Evolutionary conservation across 345 rosid species (phyloP), one percentile per base, ranked within the genome.

Genomic region (Populus euphratica): DNA sequence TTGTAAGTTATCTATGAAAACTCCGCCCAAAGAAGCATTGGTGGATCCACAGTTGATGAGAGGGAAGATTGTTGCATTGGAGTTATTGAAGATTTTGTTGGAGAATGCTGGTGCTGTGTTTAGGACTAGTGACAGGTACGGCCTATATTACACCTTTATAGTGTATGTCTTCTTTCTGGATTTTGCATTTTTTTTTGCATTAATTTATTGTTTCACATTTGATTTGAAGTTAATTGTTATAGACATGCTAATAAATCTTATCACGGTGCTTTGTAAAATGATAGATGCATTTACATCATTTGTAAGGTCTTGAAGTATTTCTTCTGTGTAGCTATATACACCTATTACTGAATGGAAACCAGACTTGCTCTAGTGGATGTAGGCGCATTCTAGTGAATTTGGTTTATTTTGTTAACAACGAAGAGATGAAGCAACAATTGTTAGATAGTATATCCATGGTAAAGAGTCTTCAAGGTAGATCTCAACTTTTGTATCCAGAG

Each of bases 101-200:
- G 99, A 96, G 91, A 96, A 96, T 82, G 99, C 99, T 4, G 99
- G 99, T 67, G 97, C 97, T 63, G 99, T 93, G 71, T 96, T 96
- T 84, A 85, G 99, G 84, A 96, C 99, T 65, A 96, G 99, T 73
- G 98, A 96, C 73, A 96, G 99, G 99, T 96, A 86, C 25, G 38
- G 9, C 6, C 8, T 38, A 13, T 8, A 41, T 76, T 35, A 61
- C 14, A 6, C 13, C 50, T 63, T 38, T 38, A 35, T 13, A 8
- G n/a, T 69, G 69, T 41, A 20, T 54, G 5, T 36, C 4, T 44
- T 7, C 11, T 23, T 25, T 63, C 35, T 64, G 61, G 16, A 29
- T 74, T 41, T 44, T 74, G 43, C 14, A 38, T 76, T 27, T 21
- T 44, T 20, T 33, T 35, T 21, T 10, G 6, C 47, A 33, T 33